These are phyloP conservation scores for Suillus americanus DNA, from an alignment of 768 basidiomycete species.

Conservation along the genomic window DNA sequence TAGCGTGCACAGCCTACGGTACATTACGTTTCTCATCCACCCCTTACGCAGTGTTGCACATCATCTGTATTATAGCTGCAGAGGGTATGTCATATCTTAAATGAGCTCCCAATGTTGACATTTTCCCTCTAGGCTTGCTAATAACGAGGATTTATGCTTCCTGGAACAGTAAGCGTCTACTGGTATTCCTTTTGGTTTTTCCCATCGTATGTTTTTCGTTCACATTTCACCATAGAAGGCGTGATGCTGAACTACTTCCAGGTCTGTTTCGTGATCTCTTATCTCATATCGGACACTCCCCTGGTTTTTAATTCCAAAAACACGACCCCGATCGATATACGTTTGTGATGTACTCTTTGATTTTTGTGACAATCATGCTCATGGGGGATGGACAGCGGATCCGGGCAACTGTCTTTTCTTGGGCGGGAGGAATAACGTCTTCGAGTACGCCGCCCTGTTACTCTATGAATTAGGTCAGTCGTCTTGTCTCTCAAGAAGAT, in stretches of 20 bases:
- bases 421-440: background rate
- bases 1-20: background rate
- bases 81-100: background rate
- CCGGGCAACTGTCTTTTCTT: background rate
- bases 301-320: background rate
- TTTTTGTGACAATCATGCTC: background rate
- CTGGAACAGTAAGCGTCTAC: background rate
- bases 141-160: background rate
- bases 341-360: background rate
- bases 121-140: background rate
- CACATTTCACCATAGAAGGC: too few species aligned
- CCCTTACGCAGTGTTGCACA: background rate
- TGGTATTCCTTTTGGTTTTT: background rate
- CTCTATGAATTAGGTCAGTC: constrained; percentile 1
- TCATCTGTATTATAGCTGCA: background rate
- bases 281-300: background rate
- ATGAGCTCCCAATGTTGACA: background rate
- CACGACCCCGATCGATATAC: background rate
- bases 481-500: background rate
- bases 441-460: too few species aligned
- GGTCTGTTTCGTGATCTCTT: background rate
- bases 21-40: background rate
- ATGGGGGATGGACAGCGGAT: background rate
- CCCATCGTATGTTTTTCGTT: background rate
- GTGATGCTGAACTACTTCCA: background rate